Percentiles rank a stretch among this genome's conserved stretches.
Conservation (phyloP, 495 filamentous ascomycete genomes). For the Barbatosphaeria neglecta region DNA sequence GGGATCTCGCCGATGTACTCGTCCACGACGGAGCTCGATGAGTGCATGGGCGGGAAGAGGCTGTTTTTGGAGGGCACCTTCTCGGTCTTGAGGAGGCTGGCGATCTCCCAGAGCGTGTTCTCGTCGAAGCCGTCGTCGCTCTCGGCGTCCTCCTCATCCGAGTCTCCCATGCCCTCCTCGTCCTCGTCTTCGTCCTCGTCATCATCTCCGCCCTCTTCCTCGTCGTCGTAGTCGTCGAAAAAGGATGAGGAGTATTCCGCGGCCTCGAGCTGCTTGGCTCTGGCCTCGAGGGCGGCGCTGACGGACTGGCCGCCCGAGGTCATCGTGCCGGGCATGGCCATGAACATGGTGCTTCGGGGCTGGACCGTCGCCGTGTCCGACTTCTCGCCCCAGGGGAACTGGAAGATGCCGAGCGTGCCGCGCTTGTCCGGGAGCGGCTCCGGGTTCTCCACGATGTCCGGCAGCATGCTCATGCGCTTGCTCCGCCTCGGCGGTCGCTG, state of each 20-base stretch:
- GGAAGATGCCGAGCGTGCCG: constrained; percentile 43
- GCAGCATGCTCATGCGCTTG: constrained; percentile 39
- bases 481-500: constrained; percentile 36
- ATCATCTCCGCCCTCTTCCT: constrained; percentile 28
- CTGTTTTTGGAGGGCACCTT: constrained; percentile 33
- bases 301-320: constrained; percentile 19
- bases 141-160: constrained; percentile 22
- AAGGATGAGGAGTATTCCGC: constrained; percentile 25
- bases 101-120: constrained; percentile 46
- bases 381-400: constrained; percentile 46
- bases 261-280: constrained; percentile 22
- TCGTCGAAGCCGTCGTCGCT: constrained; percentile 44
- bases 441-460: constrained; percentile 46
- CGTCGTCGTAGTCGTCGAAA: constrained; percentile 40
- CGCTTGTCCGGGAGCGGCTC: constrained; percentile 38
- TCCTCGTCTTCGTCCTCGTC: no score
- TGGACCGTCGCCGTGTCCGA: constrained; percentile 38
- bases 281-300: constrained; percentile 16
- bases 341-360: constrained; percentile 16
- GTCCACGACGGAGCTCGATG: constrained; percentile 9
- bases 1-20: constrained; percentile 17
- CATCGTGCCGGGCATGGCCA: constrained; percentile 40
- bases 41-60: constrained; percentile 18
- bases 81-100: constrained; percentile 36
- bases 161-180: constrained; percentile 23